phyloP scores from a whole-genome alignment of 2,329 filamentous ascomycete genomes.

The Clarireedia homoeocarpa region DNA sequence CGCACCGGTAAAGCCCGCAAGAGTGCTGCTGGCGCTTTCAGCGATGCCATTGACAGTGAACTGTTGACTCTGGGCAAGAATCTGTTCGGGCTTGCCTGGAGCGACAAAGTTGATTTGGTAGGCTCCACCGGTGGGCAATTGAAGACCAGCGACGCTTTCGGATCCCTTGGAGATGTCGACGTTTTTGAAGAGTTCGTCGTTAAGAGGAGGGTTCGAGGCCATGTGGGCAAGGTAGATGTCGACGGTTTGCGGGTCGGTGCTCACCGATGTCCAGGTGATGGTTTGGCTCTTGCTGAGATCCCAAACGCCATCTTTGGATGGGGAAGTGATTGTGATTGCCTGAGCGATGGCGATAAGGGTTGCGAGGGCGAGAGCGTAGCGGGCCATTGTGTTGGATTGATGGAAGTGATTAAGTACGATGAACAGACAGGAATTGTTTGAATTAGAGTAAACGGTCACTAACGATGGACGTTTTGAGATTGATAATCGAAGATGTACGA shows the following conservation, averaged over 20 bases:
- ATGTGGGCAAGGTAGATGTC: constrained; percentile 9
- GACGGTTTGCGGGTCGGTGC: constrained; percentile 1
- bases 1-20: constrained; percentile 11
- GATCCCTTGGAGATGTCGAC: neutral
- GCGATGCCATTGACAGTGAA: constrained; percentile 7
- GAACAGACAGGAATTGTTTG: neutral
- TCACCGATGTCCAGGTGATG: constrained; percentile 6
- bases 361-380: constrained; percentile 5
- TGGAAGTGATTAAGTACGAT: too few relatives aligned
- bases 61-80: constrained; percentile 7
- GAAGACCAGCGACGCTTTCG: neutral
- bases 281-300: constrained; percentile 4
- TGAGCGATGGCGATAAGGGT: constrained; percentile 9
- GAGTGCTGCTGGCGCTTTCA: constrained; percentile 4
- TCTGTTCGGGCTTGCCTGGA: constrained; percentile 3
- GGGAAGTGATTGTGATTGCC: constrained; percentile 8
- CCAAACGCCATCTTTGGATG: neutral
- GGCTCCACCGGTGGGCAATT: constrained; percentile 6
- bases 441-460: constrained; percentile 1
- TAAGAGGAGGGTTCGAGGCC: constrained; percentile 2
- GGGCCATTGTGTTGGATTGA: constrained; percentile 3
- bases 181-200: neutral
- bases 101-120: constrained; percentile 11
- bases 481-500: neutral
- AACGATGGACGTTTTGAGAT: neutral